Evolutionary conservation across 176 grass and related monocot genomes (phyloP).

Genomic region (Hsuehochloa calcarea): DNA sequence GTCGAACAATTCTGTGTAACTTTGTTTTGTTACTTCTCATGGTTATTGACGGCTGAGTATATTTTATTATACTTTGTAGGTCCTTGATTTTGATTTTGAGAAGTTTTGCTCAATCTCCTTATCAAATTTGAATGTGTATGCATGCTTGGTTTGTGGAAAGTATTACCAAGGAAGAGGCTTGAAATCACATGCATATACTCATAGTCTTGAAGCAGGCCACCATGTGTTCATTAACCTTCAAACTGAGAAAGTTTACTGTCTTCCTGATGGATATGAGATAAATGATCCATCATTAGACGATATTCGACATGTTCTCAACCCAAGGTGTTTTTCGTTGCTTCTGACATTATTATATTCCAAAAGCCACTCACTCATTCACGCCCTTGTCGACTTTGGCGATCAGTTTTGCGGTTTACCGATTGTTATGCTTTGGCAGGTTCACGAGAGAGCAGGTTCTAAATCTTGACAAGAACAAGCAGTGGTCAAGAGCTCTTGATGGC

Average conservation of each 20-base stretch:
- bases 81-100: conserved; percentile 99
- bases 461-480: conserved; percentile 95
- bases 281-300: conserved; percentile 90
- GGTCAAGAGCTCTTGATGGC: conserved; percentile 99
- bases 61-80: conserved; percentile 41
- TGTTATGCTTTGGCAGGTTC: conserved; percentile 55
- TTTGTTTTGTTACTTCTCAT: background rate
- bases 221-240: conserved; percentile 97
- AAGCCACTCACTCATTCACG: background rate
- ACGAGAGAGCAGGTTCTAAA: conserved; percentile 64
- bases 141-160: conserved; percentile 95
- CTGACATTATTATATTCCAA: background rate
- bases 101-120: conserved; percentile 95
- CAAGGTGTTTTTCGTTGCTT: conserved; percentile 57
- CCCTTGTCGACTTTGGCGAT: background rate
- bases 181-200: conserved; percentile 98
- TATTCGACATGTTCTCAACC: conserved; percentile 93
- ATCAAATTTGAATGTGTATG: conserved; percentile 98
- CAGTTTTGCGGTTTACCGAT: conserved; percentile 4
- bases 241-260: conserved; percentile 94
- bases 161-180: conserved; percentile 99
- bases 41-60: background rate
- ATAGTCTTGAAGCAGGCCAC: conserved; percentile 94
- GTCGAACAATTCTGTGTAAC: background rate
- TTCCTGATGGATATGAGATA: conserved; percentile 97